These are phyloP conservation scores for Chalciporus sphaerocephalus DNA, from an alignment of 768 basidiomycete species.

Conservation along the genomic window DNA sequence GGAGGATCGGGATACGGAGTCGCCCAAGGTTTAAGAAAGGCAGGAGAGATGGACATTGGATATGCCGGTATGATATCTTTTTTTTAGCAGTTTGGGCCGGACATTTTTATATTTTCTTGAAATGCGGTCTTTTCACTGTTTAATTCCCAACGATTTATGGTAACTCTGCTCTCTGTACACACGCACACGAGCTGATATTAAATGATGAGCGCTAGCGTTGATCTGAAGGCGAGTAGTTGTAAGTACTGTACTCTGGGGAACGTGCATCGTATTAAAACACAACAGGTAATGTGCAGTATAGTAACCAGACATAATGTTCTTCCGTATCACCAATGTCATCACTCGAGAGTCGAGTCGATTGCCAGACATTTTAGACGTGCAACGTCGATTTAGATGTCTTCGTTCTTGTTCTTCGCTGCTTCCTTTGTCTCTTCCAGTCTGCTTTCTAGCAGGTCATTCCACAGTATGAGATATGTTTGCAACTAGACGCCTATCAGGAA, in stretches of 20 bases:
- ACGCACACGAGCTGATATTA: too few relatives aligned
- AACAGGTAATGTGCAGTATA: too few relatives aligned
- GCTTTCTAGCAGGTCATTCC: conserved; percentile 23
- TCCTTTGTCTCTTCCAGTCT: conserved; percentile 15
- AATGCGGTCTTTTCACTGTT: not conserved
- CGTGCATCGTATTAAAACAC: too few relatives aligned
- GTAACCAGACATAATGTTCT: too few relatives aligned
- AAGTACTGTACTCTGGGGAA: too few relatives aligned
- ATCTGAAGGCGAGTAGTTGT: too few relatives aligned
- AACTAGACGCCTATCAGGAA: conserved; percentile 8
- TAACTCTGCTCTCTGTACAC: not conserved
- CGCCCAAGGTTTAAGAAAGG: conserved; percentile 9
- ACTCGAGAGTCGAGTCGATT: not conserved
- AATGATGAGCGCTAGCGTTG: not conserved
- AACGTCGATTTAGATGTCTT: not conserved
- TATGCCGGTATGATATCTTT: not conserved
- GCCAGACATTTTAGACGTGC: not conserved
- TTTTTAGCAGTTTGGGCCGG: not conserved
- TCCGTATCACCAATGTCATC: too few relatives aligned
- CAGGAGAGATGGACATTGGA: not conserved
- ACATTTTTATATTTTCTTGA: not conserved
- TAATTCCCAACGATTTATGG: not conserved
- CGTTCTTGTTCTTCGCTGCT: conserved; percentile 4
- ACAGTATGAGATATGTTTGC: conserved; percentile 22
- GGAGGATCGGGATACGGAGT: conserved; percentile 43